Conservation (phyloP, 805 yeast species). For the Yarrowia sp. region DNA sequence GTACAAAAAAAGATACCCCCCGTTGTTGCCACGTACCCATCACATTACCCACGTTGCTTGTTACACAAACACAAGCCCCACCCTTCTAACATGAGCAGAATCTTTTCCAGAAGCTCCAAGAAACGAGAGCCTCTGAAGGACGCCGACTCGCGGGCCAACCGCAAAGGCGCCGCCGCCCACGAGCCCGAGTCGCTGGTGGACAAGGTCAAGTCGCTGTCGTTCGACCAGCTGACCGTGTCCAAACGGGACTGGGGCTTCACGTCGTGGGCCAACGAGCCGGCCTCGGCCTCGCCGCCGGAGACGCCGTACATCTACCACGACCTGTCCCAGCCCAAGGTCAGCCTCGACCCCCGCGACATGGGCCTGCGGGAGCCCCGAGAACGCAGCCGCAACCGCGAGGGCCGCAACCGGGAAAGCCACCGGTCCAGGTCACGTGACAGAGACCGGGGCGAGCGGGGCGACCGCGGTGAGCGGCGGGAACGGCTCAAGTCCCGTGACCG, state of each 20-base stretch:
- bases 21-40: too few relatives aligned
- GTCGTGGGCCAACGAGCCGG: conserved; percentile 22
- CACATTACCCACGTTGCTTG: too few relatives aligned
- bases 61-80: too few relatives aligned
- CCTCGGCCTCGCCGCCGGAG: conserved; percentile 23
- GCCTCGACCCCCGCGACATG: conserved; percentile 8
- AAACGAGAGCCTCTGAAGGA: conserved; percentile 31
- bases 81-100: conserved; percentile 14
- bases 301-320: conserved; percentile 30
- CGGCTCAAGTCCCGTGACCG: conserved; percentile 22
- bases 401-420: neutral
- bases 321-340: conserved; percentile 20
- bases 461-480: conserved; percentile 1
- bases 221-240: conserved; percentile 26
- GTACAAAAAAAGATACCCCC: too few relatives aligned
- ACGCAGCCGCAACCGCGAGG: conserved; percentile 2
- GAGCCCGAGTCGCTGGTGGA: conserved; percentile 17
- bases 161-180: neutral
- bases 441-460: neutral
- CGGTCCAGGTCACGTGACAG: neutral
- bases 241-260: conserved; percentile 30
- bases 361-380: conserved; percentile 6
- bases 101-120: conserved; percentile 24
- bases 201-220: conserved; percentile 31
- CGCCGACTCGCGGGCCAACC: conserved; percentile 25